Evolutionary conservation across 1,284 basidiomycete species (phyloP), one percentile per base, ranked within the genome.

Genomic region (Trametes hirsuta): DNA sequence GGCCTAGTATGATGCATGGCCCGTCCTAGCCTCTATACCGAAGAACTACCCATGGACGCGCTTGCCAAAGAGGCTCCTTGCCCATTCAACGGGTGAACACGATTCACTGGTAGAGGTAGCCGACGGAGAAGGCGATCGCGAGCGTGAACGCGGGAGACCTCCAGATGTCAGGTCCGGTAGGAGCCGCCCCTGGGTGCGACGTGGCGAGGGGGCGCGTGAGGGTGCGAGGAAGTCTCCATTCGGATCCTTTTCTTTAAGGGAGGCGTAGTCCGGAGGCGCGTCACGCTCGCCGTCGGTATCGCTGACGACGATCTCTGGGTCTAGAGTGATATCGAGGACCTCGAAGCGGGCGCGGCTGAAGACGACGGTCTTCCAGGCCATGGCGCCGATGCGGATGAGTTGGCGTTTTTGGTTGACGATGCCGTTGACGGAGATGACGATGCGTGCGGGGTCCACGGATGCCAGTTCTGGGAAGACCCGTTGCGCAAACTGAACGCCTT

Each of bases 301-400:
- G n/a, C 46, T 60, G 47, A 59, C 56, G 44, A 62, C 52, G 52
- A 68, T 51, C 11, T 48, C 47, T 9, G 51, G 53, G 66, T 67
- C 37, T 47, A 85, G 63, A 47, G 70, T 64, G 22, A 88, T 71
- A 47, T 85, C 79, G 53, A 88, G 74, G 63, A 87, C 75, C 61
- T 87, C 85, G 53, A 81, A 85, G 12, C 78, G 77, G 1, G 78
- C 60, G 52, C 88, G 73, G 36, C 75, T 75, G 1, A 74, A 53
- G 9, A 81, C 66, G 12, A 86, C 75, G 2, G 72, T 72, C 1
- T 72, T 56, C 87, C 87, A 89, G n/a, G 83, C 86, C 34, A 76
- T 77, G 22, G 80, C 76, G 2, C 81, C 82, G 41, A 89, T 84
- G 22, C 81, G 77, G 6, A 87, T 81, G 12, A 68, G 64, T 9